These are phyloP conservation scores for Sanchytrium tribonematis DNA, from an alignment of 371 early-diverging fungal genomes.

Conservation along the genomic window DNA sequence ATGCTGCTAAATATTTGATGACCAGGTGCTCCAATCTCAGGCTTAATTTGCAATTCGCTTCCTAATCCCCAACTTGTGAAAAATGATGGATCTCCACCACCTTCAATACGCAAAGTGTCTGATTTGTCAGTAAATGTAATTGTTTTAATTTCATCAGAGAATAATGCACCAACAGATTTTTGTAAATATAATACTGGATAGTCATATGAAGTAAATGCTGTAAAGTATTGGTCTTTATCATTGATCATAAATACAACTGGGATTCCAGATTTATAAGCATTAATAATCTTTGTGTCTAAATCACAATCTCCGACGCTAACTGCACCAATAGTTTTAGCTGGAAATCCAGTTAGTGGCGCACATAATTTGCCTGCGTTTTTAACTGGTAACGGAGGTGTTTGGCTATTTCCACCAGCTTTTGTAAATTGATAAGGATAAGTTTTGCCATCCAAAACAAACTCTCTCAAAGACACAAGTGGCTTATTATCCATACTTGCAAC, in stretches of 20 bases:
- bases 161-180: background rate
- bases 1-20: background rate
- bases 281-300: background rate
- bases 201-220: background rate
- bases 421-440: background rate
- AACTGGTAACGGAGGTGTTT: background rate
- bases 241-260: background rate
- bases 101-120: background rate
- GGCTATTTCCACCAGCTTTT: background rate
- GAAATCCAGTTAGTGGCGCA: background rate
- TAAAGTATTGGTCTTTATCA: background rate
- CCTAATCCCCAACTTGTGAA: background rate
- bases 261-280: background rate
- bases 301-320: background rate
- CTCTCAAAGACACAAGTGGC: constrained; percentile 1
- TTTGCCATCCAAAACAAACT: background rate
- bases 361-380: background rate
- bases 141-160: background rate
- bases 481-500: constrained; percentile 43
- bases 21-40: background rate
- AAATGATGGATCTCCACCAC: background rate
- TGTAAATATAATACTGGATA: background rate
- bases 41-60: constrained; percentile 14
- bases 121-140: background rate
- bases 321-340: background rate